A percentile compares a stretch with the other conserved stretches of the same genome.
Conservation (phyloP, 345 rosid genomes). For the Gossypium australe region DNA sequence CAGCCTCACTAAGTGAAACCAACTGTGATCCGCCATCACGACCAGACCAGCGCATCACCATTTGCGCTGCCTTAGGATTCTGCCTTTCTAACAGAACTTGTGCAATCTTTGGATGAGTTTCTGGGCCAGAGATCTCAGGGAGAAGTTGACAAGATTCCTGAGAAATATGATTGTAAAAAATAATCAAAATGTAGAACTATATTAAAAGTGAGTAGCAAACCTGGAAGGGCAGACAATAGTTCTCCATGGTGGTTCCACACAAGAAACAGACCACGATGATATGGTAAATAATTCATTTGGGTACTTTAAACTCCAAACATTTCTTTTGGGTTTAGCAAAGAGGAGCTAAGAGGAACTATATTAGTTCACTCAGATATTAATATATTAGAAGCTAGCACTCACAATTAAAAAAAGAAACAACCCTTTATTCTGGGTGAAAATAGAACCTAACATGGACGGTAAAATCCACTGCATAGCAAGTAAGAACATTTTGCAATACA, state of each 20-base stretch:
- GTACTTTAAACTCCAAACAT: not conserved
- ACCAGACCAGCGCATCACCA: constrained; percentile 92
- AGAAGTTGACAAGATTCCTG: constrained; percentile 86
- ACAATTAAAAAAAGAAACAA: not conserved
- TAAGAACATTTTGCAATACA: not conserved
- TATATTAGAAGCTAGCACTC: not conserved
- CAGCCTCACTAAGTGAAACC: constrained; percentile 75
- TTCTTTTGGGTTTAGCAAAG: not conserved
- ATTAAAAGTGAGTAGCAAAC: not conserved
- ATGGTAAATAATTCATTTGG: not conserved
- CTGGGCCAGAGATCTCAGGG: constrained; percentile 80
- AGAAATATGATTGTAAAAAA: constrained; percentile 22
- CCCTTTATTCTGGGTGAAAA: not conserved
- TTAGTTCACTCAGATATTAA: not conserved
- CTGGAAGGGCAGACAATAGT: not conserved
- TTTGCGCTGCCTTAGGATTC: constrained; percentile 71
- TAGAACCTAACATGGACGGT: not conserved
- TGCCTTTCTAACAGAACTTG: constrained; percentile 89
- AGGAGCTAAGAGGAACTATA: not conserved
- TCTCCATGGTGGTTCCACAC: not conserved
- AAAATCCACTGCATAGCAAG: not conserved
- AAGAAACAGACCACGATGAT: not conserved
- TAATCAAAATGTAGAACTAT: not conserved
- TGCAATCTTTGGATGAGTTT: constrained; percentile 84
- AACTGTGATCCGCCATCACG: constrained; percentile 61